Percentiles rank a stretch among this genome's conserved stretches.
Conservation (phyloP, 768 basidiomycete species). For the Kwoniella shandongensis region DNA sequence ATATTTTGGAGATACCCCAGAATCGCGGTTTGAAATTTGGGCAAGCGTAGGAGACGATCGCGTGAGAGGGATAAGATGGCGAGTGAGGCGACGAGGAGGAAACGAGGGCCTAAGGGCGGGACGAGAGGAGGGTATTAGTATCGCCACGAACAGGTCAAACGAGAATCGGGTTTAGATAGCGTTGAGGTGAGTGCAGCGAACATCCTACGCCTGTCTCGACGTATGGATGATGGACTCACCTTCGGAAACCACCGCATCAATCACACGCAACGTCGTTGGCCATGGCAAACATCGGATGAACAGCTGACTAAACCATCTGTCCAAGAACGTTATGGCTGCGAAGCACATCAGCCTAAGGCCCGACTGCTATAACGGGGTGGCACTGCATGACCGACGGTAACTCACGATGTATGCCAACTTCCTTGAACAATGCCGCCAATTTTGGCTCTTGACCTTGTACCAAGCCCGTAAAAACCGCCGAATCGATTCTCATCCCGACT, state of each 20-base stretch:
- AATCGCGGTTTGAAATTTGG: slow-evolving; percentile 23
- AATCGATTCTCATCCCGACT: slow-evolving; percentile 33
- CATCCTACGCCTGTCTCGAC: too few species aligned
- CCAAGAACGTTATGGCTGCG: slow-evolving; percentile 40
- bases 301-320: slow-evolving; percentile 41
- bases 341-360: not conserved
- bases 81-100: slow-evolving; percentile 41
- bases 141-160: too few species aligned
- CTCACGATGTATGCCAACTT: slow-evolving; percentile 39
- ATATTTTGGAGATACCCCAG: slow-evolving; percentile 35
- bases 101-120: slow-evolving; percentile 32
- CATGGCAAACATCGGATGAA: slow-evolving; percentile 47
- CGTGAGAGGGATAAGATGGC: slow-evolving; percentile 41
- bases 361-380: too few species aligned
- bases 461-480: slow-evolving; percentile 36
- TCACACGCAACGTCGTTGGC: slow-evolving; percentile 43
- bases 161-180: too few species aligned
- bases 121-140: not conserved
- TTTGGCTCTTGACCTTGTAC: slow-evolving; percentile 38
- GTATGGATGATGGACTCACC: too few species aligned
- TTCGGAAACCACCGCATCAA: slow-evolving; percentile 45
- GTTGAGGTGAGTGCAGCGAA: too few species aligned
- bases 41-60: slow-evolving; percentile 37
- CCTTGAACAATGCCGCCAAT: slow-evolving; percentile 32
- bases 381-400: not conserved